Base-by-base conservation (phyloP, 805 yeast species). In the Kazachstania viticola region DNA sequence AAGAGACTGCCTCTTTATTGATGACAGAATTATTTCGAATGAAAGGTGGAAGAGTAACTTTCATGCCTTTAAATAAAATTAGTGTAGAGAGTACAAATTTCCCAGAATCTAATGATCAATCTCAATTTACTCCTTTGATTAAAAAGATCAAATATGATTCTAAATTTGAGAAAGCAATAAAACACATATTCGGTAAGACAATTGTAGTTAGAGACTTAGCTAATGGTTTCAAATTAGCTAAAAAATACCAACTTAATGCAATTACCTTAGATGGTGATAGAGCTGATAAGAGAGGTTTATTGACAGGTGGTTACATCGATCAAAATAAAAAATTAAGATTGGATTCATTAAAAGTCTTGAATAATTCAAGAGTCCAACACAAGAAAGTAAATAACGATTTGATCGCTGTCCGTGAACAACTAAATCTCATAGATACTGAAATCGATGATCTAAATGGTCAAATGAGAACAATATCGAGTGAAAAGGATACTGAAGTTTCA, bases 221-320 rank as follows among this genome's bases (percentile, higher is more conserved):
- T 29, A 64, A 66, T 19, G 94, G 94, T 3, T 64, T 76, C 3
- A 77, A 74, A 42, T 58, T 80, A 18, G 75, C 94, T 0, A 69
- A 70, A 29, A 55, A 61, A 8, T 70, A 64, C 50, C 69, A 71
- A 19, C 57, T 87, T 16, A 75, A 71, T 44, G 81, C 94, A 1
- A 79, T 91, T 12, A 91, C 98, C 0, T 60, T 88, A 13, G 94
- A 83, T 53, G 98, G 98, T 43, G 97, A 91, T 51, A 65, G 83
- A 41, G 83, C 83, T 30, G 93, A 83, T 44, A 74, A 73, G 29
- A 72, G 66, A 41, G 98, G 98, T 54, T 80, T 79, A 2, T 54
- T 91, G 28, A 75, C 83, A 16, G 97, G 97, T 56, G 97, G 97
- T 30, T 83, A 69, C 46, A 69, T 81, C 42, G 91, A 82, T 44